Evolutionary conservation across 805 yeast genomes (phyloP).

Genomic region (Sugiyamaella mastotermitis): DNA sequence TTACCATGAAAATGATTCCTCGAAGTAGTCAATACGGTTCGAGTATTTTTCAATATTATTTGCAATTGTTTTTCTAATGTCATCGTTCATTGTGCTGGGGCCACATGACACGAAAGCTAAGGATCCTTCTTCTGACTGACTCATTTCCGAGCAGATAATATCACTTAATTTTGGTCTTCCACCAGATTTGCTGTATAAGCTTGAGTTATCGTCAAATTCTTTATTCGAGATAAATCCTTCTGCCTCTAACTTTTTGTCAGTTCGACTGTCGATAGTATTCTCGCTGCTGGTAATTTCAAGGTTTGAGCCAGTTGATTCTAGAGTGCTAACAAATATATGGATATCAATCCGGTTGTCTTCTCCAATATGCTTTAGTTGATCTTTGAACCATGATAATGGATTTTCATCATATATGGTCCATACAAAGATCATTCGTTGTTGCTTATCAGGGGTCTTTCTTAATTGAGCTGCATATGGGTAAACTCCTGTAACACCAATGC

Average conservation of each 20-base stretch:
- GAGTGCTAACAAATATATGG: not conserved
- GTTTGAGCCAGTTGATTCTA: not conserved
- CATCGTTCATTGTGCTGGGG: slow-evolving; percentile 52
- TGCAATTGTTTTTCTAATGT: slow-evolving; percentile 43
- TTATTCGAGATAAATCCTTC: not conserved
- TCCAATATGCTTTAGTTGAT: slow-evolving; percentile 23
- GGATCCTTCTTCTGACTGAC: not conserved
- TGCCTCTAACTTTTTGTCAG: no score
- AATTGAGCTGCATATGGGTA: slow-evolving; percentile 33
- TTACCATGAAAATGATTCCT: slow-evolving; percentile 69
- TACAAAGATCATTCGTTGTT: slow-evolving; percentile 20
- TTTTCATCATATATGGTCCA: slow-evolving; percentile 27
- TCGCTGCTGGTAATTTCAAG: not conserved
- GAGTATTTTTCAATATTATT: slow-evolving; percentile 35
- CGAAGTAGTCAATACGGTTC: slow-evolving; percentile 56
- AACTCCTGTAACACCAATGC: slow-evolving; percentile 67
- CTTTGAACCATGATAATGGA: slow-evolving; percentile 26
- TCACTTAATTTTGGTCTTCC: not conserved
- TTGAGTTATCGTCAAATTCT: not conserved
- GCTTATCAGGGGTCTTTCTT: not conserved
- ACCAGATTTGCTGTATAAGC: not conserved
- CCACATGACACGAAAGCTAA: slow-evolving; percentile 41
- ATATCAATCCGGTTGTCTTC: not conserved
- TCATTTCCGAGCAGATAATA: not conserved
- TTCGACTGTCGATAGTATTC: no score